phyloP scores from a whole-genome alignment of 208 protist species.

The Strigomonas culicis region DNA sequence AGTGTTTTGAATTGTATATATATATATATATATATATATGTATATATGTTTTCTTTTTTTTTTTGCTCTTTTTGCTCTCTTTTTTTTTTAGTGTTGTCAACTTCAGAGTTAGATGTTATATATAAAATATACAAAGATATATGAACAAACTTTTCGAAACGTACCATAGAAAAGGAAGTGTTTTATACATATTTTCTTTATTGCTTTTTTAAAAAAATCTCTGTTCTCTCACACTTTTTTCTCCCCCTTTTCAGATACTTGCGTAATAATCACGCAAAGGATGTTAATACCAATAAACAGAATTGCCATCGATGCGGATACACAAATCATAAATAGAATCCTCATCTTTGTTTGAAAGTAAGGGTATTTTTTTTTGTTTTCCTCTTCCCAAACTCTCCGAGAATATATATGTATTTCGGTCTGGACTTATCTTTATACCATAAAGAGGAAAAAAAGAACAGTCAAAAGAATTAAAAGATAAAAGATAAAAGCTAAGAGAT shows the following conservation, averaged over 20 bases:
- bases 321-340: neutral
- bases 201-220: no score
- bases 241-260: no score
- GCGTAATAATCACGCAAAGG: neutral
- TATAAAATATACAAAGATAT: constrained; percentile 2
- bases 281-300: constrained; percentile 1
- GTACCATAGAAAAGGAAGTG: neutral
- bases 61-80: constrained; percentile 3
- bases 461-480: neutral
- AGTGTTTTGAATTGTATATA: no score
- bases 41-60: constrained; percentile 2
- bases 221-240: no score
- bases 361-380: neutral
- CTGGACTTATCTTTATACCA: neutral
- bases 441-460: neutral
- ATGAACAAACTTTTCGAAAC: neutral
- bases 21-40: no score
- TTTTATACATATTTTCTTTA: constrained; percentile 11
- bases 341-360: neutral
- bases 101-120: neutral
- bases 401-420: neutral
- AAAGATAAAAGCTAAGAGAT: no score
- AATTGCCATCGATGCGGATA: neutral
- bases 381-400: neutral
- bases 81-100: neutral